These are phyloP conservation scores for Starmerella cellae DNA, from an alignment of 805 yeast genomes.

Conservation along the genomic window DNA sequence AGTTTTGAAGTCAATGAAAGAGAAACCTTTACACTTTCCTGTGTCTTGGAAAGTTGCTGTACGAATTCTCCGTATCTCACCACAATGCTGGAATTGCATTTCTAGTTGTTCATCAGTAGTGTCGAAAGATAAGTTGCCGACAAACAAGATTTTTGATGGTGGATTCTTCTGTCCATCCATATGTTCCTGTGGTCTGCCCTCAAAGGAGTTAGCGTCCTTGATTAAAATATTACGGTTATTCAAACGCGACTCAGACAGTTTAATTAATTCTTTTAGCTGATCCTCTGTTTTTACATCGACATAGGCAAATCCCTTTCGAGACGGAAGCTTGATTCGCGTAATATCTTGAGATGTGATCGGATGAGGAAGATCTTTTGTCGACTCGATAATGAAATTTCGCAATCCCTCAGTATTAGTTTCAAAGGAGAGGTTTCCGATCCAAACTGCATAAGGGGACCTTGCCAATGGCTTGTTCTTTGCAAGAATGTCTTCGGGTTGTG, in stretches of 20 bases:
- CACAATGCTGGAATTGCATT: slow-evolving; percentile 81
- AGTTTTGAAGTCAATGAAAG: slow-evolving; percentile 74
- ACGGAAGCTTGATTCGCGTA: slow-evolving; percentile 69
- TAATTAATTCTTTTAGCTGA: slow-evolving; percentile 49
- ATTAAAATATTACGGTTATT: slow-evolving; percentile 80
- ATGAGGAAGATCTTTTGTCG: slow-evolving; percentile 25
- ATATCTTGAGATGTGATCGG: slow-evolving; percentile 45
- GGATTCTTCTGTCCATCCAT: slow-evolving; percentile 50
- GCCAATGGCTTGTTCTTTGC: slow-evolving; percentile 17
- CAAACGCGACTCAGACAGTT: slow-evolving; percentile 55
- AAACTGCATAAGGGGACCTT: slow-evolving; percentile 43
- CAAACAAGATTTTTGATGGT: slow-evolving; percentile 77
- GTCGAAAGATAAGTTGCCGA: slow-evolving; percentile 87
- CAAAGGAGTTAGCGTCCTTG: slow-evolving; percentile 65
- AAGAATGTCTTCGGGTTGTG: slow-evolving; percentile 23
- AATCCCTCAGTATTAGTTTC: slow-evolving; percentile 71
- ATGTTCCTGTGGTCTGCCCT: slow-evolving; percentile 65
- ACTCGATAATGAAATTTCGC: slow-evolving; percentile 46
- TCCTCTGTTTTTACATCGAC: slow-evolving; percentile 56
- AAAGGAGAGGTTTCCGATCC: slow-evolving; percentile 89
- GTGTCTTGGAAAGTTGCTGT: slow-evolving; percentile 97
- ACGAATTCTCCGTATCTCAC: slow-evolving; percentile 68
- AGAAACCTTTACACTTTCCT: slow-evolving; percentile 94
- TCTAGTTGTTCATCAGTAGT: slow-evolving; percentile 68
- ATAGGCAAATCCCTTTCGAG: slow-evolving; percentile 68